Percentiles rank a stretch among this genome's conserved stretches.
phyloP scores from a whole-genome alignment of 2,329 filamentous ascomycete species.

The Huntiella bhutanensis region DNA sequence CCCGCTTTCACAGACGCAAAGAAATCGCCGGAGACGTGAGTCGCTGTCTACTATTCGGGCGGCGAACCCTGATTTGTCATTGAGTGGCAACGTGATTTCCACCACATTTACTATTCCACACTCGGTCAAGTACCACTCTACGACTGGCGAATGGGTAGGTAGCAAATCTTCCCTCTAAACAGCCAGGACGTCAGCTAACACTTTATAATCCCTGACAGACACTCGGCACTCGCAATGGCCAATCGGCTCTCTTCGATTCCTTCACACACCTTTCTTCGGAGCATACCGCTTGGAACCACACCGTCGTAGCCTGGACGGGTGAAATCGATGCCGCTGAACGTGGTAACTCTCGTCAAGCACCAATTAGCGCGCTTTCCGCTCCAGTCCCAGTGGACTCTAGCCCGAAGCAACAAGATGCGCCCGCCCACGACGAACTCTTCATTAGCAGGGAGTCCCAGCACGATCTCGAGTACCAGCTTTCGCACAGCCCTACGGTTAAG shows the following conservation, averaged over 20 bases:
- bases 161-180: not conserved
- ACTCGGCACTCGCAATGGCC: conserved; percentile 59
- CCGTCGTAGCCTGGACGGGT: conserved; percentile 84
- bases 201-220: conserved; percentile 29
- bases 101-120: conserved; percentile 46
- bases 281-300: conserved; percentile 74
- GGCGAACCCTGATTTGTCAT: conserved; percentile 34
- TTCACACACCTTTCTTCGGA: conserved; percentile 76
- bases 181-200: not conserved
- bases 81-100: conserved; percentile 48
- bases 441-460: conserved; percentile 52
- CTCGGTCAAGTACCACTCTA: conserved; percentile 33
- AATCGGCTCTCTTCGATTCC: conserved; percentile 82
- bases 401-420: conserved; percentile 34
- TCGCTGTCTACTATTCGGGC: conserved; percentile 36
- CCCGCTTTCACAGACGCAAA: conserved; percentile 9
- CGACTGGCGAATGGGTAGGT: conserved; percentile 41
- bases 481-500: conserved; percentile 53
- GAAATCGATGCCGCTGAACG: conserved; percentile 40
- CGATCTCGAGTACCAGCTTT: conserved; percentile 55
- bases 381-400: conserved; percentile 55
- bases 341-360: conserved; percentile 4
- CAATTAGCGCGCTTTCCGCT: conserved; percentile 57
- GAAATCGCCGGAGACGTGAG: conserved; percentile 23
- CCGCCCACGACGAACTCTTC: conserved; percentile 47